Evolutionary conservation across 2,329 filamentous ascomycete genomes (phyloP), one percentile per base, ranked within the genome.

Genomic region (Knufia petricola): DNA sequence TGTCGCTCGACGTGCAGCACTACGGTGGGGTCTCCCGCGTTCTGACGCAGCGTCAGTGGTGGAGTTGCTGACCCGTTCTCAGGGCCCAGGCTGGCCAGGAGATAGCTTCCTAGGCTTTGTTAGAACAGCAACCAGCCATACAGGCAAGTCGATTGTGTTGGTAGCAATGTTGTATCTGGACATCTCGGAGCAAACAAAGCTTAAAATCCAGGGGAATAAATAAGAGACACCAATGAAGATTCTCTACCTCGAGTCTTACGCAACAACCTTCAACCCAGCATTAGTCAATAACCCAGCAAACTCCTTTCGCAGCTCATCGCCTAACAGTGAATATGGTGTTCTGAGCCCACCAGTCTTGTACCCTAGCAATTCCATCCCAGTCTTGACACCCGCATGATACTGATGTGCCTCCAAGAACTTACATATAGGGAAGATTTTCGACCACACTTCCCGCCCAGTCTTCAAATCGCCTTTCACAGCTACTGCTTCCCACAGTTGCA

Each of bases 371-470:
- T 75, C 71, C 59, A 75, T 67, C 0, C 67, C 73, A 0, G 72
- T 74, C 64, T 75, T 75, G 7, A 74, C 66, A 4, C 69, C 69
- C 4, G 68, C 60, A 0, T 65, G 61, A 50, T 75, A 75, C 47
- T 73, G 72, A 42, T 73, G 62, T 3, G 66, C 62, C 58, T 75
- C 73, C 3, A 75, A 55, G 36, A 74, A 71, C 57, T 72, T 72
- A 61, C 73, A 75, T 4, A 75, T 60, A 1, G 73, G 73, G 50
- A 63, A 75, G 3, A 71, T 70, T 61, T 72, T 72, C 13, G 60
- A 58, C 73, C 73, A 75, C 10, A 75, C 44, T 60, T 72, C 66
- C 0, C 71, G 62, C 0, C 69, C 71, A 36, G 59, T 62, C 52
- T 64, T 61, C 21, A 75, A 47, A 48, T 75, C 71, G 0, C 63